Evolutionary conservation across 2,329 filamentous ascomycete genomes (phyloP).

Genomic region (Penicillium sumatraense): DNA sequence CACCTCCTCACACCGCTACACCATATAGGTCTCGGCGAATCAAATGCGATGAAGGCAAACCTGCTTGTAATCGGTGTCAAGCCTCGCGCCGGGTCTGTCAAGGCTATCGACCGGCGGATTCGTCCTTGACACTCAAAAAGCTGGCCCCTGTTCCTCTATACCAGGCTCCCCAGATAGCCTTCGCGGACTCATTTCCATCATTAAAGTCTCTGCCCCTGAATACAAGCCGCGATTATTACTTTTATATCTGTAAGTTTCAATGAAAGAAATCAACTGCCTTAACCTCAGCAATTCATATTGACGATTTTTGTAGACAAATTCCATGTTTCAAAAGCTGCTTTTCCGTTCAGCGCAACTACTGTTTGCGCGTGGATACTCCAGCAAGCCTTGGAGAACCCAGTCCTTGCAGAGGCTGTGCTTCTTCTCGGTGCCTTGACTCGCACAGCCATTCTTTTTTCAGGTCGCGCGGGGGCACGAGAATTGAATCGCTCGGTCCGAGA

Average conservation of each 20-base stretch:
- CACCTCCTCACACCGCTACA: background rate
- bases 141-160: background rate
- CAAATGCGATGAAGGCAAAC: background rate
- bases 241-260: background rate
- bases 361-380: background rate
- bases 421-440: background rate
- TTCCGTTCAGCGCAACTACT: background rate
- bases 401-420: background rate
- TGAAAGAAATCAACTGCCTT: no score
- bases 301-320: background rate
- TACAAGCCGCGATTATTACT: background rate
- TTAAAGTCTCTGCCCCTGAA: background rate
- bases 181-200: background rate
- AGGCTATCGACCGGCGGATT: background rate
- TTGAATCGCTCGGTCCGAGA: background rate
- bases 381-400: background rate
- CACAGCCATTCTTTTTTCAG: background rate
- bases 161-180: background rate
- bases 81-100: background rate
- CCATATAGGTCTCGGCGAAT: background rate
- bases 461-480: background rate
- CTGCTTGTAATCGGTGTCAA: background rate
- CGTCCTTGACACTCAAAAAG: background rate
- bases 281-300: no score
- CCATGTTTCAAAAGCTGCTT: background rate